These are phyloP conservation scores for Hypoxylon fuscum DNA, from an alignment of 495 filamentous ascomycete species.

Conservation along the genomic window DNA sequence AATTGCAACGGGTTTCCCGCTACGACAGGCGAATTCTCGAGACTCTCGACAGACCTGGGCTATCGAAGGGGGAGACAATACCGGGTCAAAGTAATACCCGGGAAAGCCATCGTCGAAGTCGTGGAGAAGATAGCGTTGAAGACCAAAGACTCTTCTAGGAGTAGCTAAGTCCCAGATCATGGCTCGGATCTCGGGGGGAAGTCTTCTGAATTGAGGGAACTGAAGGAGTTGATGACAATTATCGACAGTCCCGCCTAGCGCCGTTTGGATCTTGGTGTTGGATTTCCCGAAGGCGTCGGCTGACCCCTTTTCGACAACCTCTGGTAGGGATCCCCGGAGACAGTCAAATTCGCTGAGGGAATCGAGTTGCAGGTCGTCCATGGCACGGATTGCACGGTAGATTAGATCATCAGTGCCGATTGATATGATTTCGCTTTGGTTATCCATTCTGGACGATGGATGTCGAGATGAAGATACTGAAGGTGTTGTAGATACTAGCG, in stretches of 20 bases:
- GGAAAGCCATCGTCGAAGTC: too few relatives aligned
- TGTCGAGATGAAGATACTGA: too few relatives aligned
- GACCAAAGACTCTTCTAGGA: neutral
- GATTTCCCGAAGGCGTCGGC: too few relatives aligned
- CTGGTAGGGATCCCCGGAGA: too few relatives aligned
- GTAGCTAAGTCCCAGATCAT: conserved; percentile 28
- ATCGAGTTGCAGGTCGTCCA: too few relatives aligned
- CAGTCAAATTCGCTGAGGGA: too few relatives aligned
- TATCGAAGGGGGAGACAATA: conserved; percentile 2
- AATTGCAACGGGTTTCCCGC: neutral
- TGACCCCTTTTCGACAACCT: too few relatives aligned
- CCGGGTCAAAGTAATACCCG: neutral
- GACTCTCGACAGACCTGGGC: conserved; percentile 26
- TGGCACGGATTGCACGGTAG: too few relatives aligned
- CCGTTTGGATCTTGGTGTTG: neutral
- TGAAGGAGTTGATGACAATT: neutral
- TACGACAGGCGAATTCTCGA: conserved; percentile 8
- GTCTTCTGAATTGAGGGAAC: conserved; percentile 13
- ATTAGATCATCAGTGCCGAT: too few relatives aligned
- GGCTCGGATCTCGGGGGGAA: conserved; percentile 13
- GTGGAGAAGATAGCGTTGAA: neutral
- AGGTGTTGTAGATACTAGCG: too few relatives aligned
- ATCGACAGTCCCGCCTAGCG: neutral
- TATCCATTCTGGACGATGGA: too few relatives aligned
- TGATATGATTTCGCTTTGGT: too few relatives aligned